phyloP scores from a whole-genome alignment of 768 basidiomycete species.

The Leccinum disarticulatum region DNA sequence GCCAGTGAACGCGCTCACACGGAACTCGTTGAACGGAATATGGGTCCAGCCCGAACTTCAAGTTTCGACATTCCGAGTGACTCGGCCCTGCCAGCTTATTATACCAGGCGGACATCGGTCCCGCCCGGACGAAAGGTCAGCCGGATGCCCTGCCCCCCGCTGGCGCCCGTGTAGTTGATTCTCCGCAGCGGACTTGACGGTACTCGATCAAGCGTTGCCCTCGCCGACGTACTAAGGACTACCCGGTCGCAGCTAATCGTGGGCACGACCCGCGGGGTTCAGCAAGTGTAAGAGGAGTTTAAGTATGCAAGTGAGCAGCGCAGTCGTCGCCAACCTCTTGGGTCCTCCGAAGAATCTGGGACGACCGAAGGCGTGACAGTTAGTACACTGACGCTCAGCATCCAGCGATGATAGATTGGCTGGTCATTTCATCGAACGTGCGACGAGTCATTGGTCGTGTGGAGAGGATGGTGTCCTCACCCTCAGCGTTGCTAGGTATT shows the following conservation, averaged over 20 bases:
- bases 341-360: slow-evolving; percentile 27
- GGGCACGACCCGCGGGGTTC: slow-evolving; percentile 42
- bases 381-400: background rate
- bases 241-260: slow-evolving; percentile 51
- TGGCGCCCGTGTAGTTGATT: background rate
- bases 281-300: slow-evolving; percentile 48
- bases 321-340: slow-evolving; percentile 48
- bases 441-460: background rate
- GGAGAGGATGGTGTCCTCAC: background rate
- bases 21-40: slow-evolving; percentile 52
- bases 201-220: slow-evolving; percentile 51
- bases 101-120: background rate
- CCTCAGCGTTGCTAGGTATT: background rate
- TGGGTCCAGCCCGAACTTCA: slow-evolving; percentile 32
- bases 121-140: slow-evolving; percentile 32
- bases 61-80: too few relatives aligned
- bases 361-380: slow-evolving; percentile 12
- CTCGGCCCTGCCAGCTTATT: background rate
- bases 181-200: slow-evolving; percentile 43
- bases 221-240: slow-evolving; percentile 54
- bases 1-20: slow-evolving; percentile 45
- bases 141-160: slow-evolving; percentile 27
- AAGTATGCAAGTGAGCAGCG: slow-evolving; percentile 56
- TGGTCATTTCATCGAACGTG: background rate
- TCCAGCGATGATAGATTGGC: background rate